A percentile compares a stretch with the other conserved stretches of the same genome.
Evolutionary conservation across 305 asterid genomes (phyloP).

Genomic region (Nicotiana rustica): DNA sequence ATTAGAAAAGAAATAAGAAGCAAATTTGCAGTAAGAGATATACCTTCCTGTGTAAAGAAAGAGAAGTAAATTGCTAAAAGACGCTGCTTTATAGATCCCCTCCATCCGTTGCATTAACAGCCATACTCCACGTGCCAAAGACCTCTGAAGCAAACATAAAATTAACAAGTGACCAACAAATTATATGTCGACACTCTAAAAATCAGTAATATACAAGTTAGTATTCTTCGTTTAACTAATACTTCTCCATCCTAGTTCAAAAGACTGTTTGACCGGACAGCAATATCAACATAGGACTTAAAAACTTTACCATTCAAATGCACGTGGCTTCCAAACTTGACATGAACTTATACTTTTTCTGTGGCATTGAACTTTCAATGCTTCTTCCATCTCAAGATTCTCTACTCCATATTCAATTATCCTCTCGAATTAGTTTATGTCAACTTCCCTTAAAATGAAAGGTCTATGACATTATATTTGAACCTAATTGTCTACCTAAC

Average conservation of each 20-base stretch:
- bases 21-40: background rate
- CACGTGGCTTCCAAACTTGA: conserved; percentile 10
- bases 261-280: background rate
- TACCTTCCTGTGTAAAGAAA: conserved; percentile 96
- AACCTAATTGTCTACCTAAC: conserved; percentile 1
- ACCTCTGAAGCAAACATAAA: conserved; percentile 58
- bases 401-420: background rate
- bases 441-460: background rate
- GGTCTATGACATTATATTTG: background rate
- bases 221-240: background rate
- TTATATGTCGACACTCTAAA: background rate
- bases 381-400: background rate
- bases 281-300: background rate
- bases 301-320: background rate
- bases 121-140: conserved; percentile 86
- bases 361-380: background rate
- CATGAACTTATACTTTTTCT: background rate
- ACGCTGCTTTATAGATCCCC: conserved; percentile 88
- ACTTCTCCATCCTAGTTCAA: background rate
- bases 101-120: conserved; percentile 77
- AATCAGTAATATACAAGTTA: background rate
- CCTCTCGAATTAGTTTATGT: background rate
- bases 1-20: conserved; percentile 23
- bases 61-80: conserved; percentile 85
- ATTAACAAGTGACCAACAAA: background rate